phyloP scores from a whole-genome alignment of 768 basidiomycete genomes.

The Auriscalpium microsporum region DNA sequence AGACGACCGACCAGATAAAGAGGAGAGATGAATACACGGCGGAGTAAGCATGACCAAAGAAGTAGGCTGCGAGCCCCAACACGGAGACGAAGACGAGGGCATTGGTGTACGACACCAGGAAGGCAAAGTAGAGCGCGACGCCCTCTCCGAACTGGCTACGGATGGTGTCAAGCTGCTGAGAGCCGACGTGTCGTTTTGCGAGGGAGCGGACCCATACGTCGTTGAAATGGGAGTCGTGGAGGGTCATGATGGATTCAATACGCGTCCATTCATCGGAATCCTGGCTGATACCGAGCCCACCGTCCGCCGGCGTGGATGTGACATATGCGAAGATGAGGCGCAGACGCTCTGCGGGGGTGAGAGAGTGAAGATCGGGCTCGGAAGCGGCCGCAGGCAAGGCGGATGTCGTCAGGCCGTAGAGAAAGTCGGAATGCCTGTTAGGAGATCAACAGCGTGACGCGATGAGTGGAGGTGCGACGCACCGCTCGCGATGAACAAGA shows the following conservation, averaged over 20 bases:
- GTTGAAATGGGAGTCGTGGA: conserved; percentile 82
- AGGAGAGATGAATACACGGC: conserved; percentile 67
- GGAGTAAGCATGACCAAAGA: conserved; percentile 65
- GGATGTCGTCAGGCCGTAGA: conserved; percentile 61
- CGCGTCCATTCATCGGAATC: conserved; percentile 67
- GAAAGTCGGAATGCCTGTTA: conserved; percentile 62
- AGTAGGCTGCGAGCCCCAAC: conserved; percentile 62
- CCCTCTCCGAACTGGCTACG: conserved; percentile 75
- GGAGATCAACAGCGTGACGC: neutral
- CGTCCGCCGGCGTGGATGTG: conserved; percentile 61
- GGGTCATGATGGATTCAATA: conserved; percentile 70
- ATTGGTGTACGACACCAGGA: conserved; percentile 77
- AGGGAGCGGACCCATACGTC: conserved; percentile 70
- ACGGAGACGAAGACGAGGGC: conserved; percentile 69
- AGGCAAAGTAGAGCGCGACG: conserved; percentile 82
- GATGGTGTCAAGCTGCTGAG: conserved; percentile 58
- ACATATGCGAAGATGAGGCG: conserved; percentile 70
- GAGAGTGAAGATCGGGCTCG: conserved; percentile 35
- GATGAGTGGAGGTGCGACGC: conserved; percentile 17
- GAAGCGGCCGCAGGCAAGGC: conserved; percentile 33
- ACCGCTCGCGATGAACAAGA: conserved; percentile 72
- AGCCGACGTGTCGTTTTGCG: conserved; percentile 56
- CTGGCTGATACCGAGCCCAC: conserved; percentile 78
- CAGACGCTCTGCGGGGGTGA: conserved; percentile 70
- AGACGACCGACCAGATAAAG: conserved; percentile 76